A percentile compares a stretch with the other conserved stretches of the same genome.
Evolutionary conservation across 2,329 filamentous ascomycete species (phyloP).

Genomic region (Talaromyces islandicus): DNA sequence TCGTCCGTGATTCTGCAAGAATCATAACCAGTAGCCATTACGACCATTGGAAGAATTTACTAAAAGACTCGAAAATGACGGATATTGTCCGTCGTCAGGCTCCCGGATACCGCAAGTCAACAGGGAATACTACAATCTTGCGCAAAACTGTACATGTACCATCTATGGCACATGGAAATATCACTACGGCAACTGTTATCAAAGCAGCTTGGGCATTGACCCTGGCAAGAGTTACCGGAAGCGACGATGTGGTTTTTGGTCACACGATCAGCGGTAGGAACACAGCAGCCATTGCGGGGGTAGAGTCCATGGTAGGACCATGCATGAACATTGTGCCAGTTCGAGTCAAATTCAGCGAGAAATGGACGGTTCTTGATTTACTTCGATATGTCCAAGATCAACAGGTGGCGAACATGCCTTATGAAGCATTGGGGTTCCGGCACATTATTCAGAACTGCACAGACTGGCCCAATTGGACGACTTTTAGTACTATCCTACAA

Average conservation of each 20-base stretch:
- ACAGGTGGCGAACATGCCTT: conserved; percentile 51
- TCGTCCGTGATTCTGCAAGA: conserved; percentile 36
- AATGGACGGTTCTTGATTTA: conserved; percentile 49
- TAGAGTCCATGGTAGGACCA: conserved; percentile 56
- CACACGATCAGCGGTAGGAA: conserved; percentile 62
- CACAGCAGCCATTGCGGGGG: conserved; percentile 46
- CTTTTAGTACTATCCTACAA: conserved; percentile 37
- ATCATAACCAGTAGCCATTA: conserved; percentile 43
- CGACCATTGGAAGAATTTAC: conserved; percentile 56
- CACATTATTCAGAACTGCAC: conserved; percentile 46
- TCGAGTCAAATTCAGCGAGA: conserved; percentile 49
- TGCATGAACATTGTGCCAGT: conserved; percentile 64
- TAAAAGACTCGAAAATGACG: conserved; percentile 50
- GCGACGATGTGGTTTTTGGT: conserved; percentile 58
- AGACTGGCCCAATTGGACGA: conserved; percentile 36
- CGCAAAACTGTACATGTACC: conserved; percentile 29
- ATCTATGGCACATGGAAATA: conserved; percentile 47
- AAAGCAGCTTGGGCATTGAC: conserved; percentile 62
- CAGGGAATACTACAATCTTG: conserved; percentile 29
- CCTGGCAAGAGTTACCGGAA: conserved; percentile 49
- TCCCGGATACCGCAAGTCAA: conserved; percentile 29
- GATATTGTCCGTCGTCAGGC: conserved; percentile 28
- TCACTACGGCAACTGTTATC: conserved; percentile 60
- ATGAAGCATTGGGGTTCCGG: conserved; percentile 50
- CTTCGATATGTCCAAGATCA: conserved; percentile 52